Evolutionary conservation across 768 basidiomycete species (phyloP), one percentile per base, ranked within the genome.

Genomic region (Collybia nuda): DNA sequence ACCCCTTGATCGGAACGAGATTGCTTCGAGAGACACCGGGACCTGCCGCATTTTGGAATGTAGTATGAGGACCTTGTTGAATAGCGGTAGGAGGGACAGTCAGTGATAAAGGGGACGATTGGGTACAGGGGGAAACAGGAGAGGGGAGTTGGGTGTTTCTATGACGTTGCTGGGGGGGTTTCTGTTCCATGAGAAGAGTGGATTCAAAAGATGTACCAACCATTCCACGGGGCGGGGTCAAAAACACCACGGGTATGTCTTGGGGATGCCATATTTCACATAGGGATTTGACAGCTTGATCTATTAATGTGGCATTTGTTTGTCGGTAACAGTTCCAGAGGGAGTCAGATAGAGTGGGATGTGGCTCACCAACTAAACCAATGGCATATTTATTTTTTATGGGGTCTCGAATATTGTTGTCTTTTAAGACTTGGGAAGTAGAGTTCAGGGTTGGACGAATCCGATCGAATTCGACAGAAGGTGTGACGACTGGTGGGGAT

Each of bases 231-330:
- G 65, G 67, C 24, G 65, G 62, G 23, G 73, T 68, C 50, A 76
- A 56, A 57, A 64, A 90, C 14, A 78, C 76, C 21, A 61, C 42
- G 1, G 90, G 88, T 22, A 91, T 85, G 59, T 88, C 82, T 60
- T 90, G 82, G 1, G 84, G 82, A 32, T 77, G 84, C 90, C 90
- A 92, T 67, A 89, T 86, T 56, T 91, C 88, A 62, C 79, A 83
- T 48, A 92, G 67, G 3, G 82, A 84, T 60, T 84, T 86, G 52
- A 90, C 83, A 35, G 89, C 83, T 80, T 88, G 85, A 73, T 91
- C 89, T 91, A 64, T 36, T 24, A 21, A 40, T 1, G 45, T 11
- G 36, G 44, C 29, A 50, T 41, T 23, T 39, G 56, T 52, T 54
- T 46, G 54, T 62, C 58, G 59, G 53, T 29, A 36, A 44, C 8